Evolutionary conservation across 1,284 basidiomycete genomes (phyloP).

Genomic region (Boletus albobrunnescens): DNA sequence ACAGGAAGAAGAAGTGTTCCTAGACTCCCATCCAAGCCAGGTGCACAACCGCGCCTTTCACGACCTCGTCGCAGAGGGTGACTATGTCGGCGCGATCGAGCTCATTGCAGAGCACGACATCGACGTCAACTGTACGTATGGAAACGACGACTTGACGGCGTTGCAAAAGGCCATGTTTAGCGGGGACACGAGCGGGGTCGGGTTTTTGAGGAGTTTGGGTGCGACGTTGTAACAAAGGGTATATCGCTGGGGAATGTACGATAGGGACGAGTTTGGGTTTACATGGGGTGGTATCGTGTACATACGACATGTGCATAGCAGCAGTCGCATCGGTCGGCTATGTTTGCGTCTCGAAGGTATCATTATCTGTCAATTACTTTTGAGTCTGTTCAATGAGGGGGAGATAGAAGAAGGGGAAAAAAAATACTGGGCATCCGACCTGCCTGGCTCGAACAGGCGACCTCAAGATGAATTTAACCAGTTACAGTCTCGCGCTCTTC

Average conservation of each 20-base stretch:
- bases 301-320: too few relatives aligned
- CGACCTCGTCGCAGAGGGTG: slow-evolving; percentile 22
- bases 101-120: slow-evolving; percentile 20
- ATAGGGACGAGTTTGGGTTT: too few relatives aligned
- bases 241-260: too few relatives aligned
- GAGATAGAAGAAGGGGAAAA: too few relatives aligned
- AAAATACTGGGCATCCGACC: slow-evolving; percentile 39
- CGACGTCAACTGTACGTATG: slow-evolving; percentile 22
- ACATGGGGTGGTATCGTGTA: too few relatives aligned
- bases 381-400: too few relatives aligned
- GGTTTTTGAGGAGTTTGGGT: slow-evolving; percentile 22
- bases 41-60: slow-evolving; percentile 24
- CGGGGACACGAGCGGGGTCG: slow-evolving; percentile 17
- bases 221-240: slow-evolving; percentile 9
- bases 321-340: too few relatives aligned
- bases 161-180: slow-evolving; percentile 22
- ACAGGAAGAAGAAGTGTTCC: slow-evolving; percentile 24
- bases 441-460: slow-evolving; percentile 59
- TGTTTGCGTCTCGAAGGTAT: too few relatives aligned
- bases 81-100: slow-evolving; percentile 16
- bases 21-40: slow-evolving; percentile 19
- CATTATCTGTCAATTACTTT: too few relatives aligned
- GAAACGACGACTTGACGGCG: slow-evolving; percentile 17
- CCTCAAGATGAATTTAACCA: slow-evolving; percentile 41
- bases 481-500: slow-evolving; percentile 40